Evolutionary conservation across 2,329 filamentous ascomycete genomes (phyloP).

Genomic region (Domatiomyces catenatus): DNA sequence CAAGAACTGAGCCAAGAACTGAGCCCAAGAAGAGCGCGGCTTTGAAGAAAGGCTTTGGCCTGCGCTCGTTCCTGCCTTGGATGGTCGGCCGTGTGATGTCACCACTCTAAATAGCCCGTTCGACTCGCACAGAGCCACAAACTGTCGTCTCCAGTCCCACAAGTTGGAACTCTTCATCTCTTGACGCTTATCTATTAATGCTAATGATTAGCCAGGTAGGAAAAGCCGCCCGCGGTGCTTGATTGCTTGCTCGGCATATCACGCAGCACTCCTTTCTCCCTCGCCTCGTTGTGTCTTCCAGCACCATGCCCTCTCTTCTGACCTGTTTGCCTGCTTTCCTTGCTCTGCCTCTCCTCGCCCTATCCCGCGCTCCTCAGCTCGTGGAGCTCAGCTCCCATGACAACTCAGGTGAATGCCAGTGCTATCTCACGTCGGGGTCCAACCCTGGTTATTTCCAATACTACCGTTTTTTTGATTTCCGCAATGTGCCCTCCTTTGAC

Average conservation of each 20-base stretch:
- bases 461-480: constrained; percentile 39
- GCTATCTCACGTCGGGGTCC: constrained; percentile 30
- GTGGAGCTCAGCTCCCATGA: neutral
- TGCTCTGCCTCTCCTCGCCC: neutral
- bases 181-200: no score
- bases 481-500: constrained; percentile 22
- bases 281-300: neutral
- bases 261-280: neutral
- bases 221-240: neutral
- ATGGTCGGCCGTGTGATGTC: neutral
- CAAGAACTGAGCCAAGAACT: neutral
- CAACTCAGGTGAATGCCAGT: constrained; percentile 25
- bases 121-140: neutral
- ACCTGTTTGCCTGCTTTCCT: neutral
- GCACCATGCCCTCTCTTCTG: neutral
- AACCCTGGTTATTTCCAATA: constrained; percentile 34
- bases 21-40: no score
- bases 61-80: neutral
- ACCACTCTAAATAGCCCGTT: neutral
- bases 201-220: neutral
- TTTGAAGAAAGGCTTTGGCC: neutral
- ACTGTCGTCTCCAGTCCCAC: neutral
- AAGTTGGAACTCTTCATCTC: neutral
- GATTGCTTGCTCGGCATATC: neutral
- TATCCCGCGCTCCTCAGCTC: neutral